These are phyloP conservation scores for Lasiodiplodia citricola DNA, from an alignment of 2,329 filamentous ascomycete genomes.

Conservation along the genomic window DNA sequence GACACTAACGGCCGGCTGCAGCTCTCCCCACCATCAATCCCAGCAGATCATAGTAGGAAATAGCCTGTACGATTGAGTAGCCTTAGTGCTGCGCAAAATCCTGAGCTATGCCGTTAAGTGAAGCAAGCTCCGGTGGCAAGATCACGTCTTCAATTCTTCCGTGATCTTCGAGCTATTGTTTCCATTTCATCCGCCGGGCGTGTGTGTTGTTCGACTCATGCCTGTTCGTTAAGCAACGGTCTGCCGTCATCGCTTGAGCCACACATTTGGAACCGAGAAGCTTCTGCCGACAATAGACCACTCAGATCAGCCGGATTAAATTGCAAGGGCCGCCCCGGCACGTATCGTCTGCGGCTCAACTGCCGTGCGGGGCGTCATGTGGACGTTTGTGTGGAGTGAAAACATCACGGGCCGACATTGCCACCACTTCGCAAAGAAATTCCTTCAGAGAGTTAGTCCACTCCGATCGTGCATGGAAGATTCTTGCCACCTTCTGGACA, in stretches of 20 bases:
- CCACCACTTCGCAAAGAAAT: neutral
- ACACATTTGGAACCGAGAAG: conserved; percentile 1
- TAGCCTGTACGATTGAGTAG: neutral
- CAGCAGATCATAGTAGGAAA: neutral
- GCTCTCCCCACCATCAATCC: neutral
- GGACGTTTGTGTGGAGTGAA: too few relatives aligned
- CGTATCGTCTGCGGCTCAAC: neutral
- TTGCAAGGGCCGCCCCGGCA: neutral
- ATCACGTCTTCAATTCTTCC: neutral
- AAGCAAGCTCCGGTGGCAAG: neutral
- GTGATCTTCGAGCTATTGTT: neutral
- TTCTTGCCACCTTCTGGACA: neutral
- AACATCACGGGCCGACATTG: neutral
- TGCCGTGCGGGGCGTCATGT: neutral
- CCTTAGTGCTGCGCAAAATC: neutral
- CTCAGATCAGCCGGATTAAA: neutral
- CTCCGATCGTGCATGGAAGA: neutral
- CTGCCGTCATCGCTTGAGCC: conserved; percentile 1
- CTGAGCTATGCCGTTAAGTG: neutral
- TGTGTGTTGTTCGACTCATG: neutral
- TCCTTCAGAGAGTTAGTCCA: neutral
- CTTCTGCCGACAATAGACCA: conserved; percentile 13
- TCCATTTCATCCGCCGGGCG: neutral
- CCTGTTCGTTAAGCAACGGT: neutral
- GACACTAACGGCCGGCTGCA: neutral